Base-by-base conservation (phyloP, 495 filamentous ascomycete species). In the Penicillium macrosclerotiorum region DNA sequence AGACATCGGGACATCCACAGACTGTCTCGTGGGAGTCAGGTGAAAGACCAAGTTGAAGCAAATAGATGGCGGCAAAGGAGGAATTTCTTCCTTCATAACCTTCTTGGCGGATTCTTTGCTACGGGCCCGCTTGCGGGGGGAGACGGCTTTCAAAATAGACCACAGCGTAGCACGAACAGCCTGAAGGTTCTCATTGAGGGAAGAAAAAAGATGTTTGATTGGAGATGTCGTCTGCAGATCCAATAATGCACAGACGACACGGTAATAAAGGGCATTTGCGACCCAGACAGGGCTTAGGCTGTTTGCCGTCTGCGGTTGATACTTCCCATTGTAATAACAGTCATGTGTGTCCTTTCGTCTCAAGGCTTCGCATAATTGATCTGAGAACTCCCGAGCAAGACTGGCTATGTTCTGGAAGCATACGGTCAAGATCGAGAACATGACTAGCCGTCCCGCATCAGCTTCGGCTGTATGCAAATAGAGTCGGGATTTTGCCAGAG, bases 241-340 rank as follows among this genome's bases (percentile, higher is more conserved):
- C 18, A 42, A n/a, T 8, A 61, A 7, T 7, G 36, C 39, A 6
- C 22, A 14, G 1, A 47, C 13, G n/a, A 50, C 23, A 8, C 51
- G 47, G 27, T 37, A 55, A 22, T 61, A 61, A 5, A 61, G 45
- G 6, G 47, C 54, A 4, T 25, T 20, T 2, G 57, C 51, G n/a
- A 47, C 29, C 40, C 47, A 53, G 9, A 47, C 19, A 8, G 42
- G 38, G 51, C 25, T 36, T 4, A 31, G 8, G 12, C 6, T 18
- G 11, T 18, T 32, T 9, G 16, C 5, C 2, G 8, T 14, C 13
- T 25, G 16, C 1, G 13, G 26, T 19, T 7, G 16, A 39, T 33
- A 8, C 19, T 40, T 31, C 11, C 17, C 11, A 16, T 17, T 16
- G 12, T 12, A 18, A 8, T 19, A 32, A 17, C 16, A 39, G 20